These are phyloP conservation scores for Austroboletus olivaceoglutinosus DNA, from an alignment of 1,284 basidiomycete species.

Conservation along the genomic window DNA sequence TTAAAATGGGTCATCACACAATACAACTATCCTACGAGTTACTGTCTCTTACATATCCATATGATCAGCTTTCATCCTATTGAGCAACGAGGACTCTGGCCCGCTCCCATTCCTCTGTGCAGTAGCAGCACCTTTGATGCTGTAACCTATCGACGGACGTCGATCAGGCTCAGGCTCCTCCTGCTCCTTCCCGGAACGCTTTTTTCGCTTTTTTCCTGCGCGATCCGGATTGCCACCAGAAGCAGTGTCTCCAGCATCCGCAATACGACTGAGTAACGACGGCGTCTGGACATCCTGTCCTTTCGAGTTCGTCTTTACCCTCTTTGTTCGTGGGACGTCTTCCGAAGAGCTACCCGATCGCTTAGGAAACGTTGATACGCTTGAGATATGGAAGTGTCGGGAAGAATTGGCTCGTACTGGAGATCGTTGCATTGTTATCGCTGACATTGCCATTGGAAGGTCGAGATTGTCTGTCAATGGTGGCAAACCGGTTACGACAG, in stretches of 20 bases:
- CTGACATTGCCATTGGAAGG: conserved; percentile 10
- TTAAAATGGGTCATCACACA: conserved; percentile 7
- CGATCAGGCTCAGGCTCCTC: conserved; percentile 32
- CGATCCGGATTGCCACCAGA: conserved; percentile 13
- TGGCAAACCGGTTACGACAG: conserved; percentile 9
- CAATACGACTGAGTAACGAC: conserved; percentile 34
- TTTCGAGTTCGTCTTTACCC: conserved; percentile 18
- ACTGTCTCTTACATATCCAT: conserved; percentile 18
- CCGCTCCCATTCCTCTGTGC: conserved; percentile 21
- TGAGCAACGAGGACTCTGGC: conserved; percentile 39
- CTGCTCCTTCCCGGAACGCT: conserved; percentile 12
- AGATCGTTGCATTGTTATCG: conserved; percentile 9
- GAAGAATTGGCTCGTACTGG: conserved; percentile 13
- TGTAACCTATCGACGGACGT: conserved; percentile 41
- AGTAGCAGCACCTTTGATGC: conserved; percentile 57
- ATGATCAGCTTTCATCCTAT: conserved; percentile 38
- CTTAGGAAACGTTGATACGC: conserved; percentile 18
- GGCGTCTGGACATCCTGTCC: conserved; percentile 21
- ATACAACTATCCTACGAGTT: conserved; percentile 17
- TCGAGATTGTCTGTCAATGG: conserved; percentile 16
- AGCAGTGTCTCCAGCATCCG: conserved; percentile 24
- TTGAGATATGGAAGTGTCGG: conserved; percentile 6
- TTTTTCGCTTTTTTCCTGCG: conserved; percentile 24
- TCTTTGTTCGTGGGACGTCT: conserved; percentile 21
- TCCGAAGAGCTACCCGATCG: conserved; percentile 23